Conservation (phyloP, 1,284 basidiomycete species). For the Mycosarcoma maydis region DNA sequence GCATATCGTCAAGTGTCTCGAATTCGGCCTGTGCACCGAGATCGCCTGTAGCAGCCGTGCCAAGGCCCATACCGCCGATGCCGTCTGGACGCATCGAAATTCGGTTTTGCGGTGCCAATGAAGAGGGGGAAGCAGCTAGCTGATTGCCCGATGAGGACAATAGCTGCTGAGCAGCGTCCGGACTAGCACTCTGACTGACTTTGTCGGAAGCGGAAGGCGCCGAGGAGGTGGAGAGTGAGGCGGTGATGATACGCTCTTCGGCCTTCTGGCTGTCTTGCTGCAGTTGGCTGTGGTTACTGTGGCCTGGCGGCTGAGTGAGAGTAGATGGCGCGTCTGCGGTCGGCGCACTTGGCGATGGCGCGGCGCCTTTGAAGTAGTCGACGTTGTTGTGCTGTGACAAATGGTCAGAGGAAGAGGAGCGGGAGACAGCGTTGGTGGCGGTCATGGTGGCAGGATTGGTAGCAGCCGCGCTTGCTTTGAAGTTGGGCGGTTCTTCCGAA, state of each 20-base stretch:
- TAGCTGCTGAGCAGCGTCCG: neutral
- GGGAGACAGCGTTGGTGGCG: neutral
- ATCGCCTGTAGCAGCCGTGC: slow-evolving; percentile 59
- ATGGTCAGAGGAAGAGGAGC: slow-evolving; percentile 7
- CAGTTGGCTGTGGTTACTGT: slow-evolving; percentile 3
- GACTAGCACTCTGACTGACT: neutral
- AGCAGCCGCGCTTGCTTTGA: slow-evolving; percentile 1
- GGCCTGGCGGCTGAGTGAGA: neutral
- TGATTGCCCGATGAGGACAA: slow-evolving; percentile 11
- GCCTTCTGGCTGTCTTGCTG: slow-evolving; percentile 32
- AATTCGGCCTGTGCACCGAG: slow-evolving; percentile 55
- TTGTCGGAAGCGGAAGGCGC: slow-evolving; percentile 7
- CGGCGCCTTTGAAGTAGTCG: slow-evolving; percentile 35
- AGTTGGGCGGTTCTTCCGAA: slow-evolving; percentile 47
- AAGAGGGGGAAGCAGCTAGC: slow-evolving; percentile 20
- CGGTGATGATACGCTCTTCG: slow-evolving; percentile 42
- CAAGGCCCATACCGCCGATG: slow-evolving; percentile 57
- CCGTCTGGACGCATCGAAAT: slow-evolving; percentile 57
- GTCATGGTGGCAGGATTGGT: slow-evolving; percentile 6
- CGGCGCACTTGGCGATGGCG: slow-evolving; percentile 4
- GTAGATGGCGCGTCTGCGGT: slow-evolving; percentile 6
- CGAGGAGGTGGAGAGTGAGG: slow-evolving; percentile 26
- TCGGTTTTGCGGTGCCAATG: slow-evolving; percentile 16
- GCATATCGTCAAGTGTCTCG: slow-evolving; percentile 55
- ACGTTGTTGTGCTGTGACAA: slow-evolving; percentile 15